Conservation (phyloP, 2,329 filamentous ascomycete genomes). For the Septoria petroselini region DNA sequence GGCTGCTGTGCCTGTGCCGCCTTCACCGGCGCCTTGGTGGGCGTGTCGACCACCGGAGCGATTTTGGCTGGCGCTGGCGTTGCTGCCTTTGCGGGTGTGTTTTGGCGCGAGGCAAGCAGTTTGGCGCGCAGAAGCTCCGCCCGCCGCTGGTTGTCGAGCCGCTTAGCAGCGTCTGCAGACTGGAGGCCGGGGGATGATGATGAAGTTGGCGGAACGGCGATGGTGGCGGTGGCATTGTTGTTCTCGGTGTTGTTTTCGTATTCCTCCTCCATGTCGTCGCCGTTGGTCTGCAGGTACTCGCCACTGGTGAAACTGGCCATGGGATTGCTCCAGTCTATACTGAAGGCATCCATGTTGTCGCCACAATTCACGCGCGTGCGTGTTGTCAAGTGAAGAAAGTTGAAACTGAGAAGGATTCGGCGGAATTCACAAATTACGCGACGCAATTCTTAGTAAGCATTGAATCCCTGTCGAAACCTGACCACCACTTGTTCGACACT, state of each 20-base stretch:
- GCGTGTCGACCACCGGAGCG: background rate
- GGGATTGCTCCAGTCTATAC: slow-evolving; percentile 28
- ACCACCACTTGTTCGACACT: background rate
- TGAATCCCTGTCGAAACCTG: too few species aligned
- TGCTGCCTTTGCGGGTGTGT: slow-evolving; percentile 22
- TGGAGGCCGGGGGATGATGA: slow-evolving; percentile 1
- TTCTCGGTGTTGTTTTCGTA: slow-evolving; percentile 11
- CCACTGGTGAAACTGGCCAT: slow-evolving; percentile 23
- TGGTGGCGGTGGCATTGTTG: too few species aligned
- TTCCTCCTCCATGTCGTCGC: slow-evolving; percentile 23
- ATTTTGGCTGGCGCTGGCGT: slow-evolving; percentile 4
- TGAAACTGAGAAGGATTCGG: background rate
- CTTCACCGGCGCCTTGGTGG: background rate
- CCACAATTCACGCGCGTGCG: too few species aligned
- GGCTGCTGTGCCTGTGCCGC: background rate
- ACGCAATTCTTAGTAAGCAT: too few species aligned
- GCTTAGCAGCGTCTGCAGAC: slow-evolving; percentile 16
- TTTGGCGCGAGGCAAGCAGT: slow-evolving; percentile 29
- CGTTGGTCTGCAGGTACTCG: slow-evolving; percentile 11
- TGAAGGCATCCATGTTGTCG: slow-evolving; percentile 14
- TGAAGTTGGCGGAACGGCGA: too few species aligned
- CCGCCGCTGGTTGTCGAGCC: slow-evolving; percentile 29
- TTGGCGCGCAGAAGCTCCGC: slow-evolving; percentile 38
- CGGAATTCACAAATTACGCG: background rate
- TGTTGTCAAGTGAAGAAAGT: too few species aligned